Base-by-base conservation (phyloP, 257 asterid species). In the Lycium barbarum region DNA sequence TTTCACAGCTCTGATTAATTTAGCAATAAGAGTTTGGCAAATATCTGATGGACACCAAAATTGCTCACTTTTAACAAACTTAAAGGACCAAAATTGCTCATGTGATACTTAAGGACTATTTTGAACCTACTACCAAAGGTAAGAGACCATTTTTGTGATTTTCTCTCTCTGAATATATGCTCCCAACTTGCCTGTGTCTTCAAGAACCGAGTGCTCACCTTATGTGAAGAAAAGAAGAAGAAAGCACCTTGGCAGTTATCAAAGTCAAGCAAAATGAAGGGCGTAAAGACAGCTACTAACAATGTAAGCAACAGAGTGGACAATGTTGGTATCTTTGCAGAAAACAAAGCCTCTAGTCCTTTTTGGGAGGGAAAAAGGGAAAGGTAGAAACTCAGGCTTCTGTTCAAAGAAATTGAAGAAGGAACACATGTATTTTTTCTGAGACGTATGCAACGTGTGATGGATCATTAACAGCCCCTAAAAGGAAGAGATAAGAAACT, bases 401-500 rank as follows among this genome's bases (percentile, higher is more conserved):
- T 18, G 22, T 79, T 49, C 79, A 79, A 65, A 57, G 49, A 72
- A 58, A 22, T 54, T 71, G 18, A 49, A n/a, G 81, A 76, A 76
- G 45, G 63, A 76, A 51, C 63, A 76, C 20, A 22, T 11, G 14
- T 2, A 22, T 20, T 49, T 22, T 76, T 22, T 14, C 2, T 49
- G 81, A 76, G 51, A 51, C 6, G 4, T 53, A 49, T 13, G 81
- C 38, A 66, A 43, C 70, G 80, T 13, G 4, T 15, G 51, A 83
- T 18, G 22, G 43, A 76, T 22, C 62, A 76, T 17, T 76, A 13
- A 76, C 18, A 15, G 8, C 4, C 9, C 18, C 26, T 38, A 43
- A 57, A 58, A 45, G 78, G 79, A 81, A 76, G 62, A 51, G 65
- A 12, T 57, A 74, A 79, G 87, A 85, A 89, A 91, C 95, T 92